phyloP scores from a whole-genome alignment of 208 protist species.

The Acanthamoeba sp. region DNA sequence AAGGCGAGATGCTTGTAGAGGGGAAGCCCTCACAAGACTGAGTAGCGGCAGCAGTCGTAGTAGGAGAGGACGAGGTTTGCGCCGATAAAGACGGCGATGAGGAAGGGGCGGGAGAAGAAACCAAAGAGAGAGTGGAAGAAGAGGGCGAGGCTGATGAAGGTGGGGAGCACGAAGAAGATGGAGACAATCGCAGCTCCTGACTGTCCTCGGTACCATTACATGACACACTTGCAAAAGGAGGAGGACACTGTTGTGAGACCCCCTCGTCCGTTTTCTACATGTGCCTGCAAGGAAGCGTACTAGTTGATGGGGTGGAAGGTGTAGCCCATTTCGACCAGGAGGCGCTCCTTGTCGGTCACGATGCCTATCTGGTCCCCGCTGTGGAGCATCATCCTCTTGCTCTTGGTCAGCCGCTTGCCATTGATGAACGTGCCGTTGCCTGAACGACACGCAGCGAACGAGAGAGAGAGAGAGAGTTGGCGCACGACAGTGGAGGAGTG shows the following conservation, averaged over 20 bases:
- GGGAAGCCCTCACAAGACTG: neutral
- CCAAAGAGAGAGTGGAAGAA: neutral
- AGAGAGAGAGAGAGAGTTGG: neutral
- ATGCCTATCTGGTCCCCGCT: constrained; percentile 21
- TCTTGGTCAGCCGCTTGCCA: constrained; percentile 15
- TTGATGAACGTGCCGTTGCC: constrained; percentile 50
- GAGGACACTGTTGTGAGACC: too few relatives aligned
- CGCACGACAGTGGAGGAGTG: neutral
- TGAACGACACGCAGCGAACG: neutral
- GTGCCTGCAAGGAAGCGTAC: neutral
- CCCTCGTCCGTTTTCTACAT: neutral
- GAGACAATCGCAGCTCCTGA: neutral
- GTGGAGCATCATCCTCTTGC: neutral
- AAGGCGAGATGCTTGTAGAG: neutral
- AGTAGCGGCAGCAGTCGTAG: neutral
- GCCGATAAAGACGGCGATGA: neutral
- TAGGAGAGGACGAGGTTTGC: neutral
- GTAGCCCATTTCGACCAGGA: constrained; percentile 22
- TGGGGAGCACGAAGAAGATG: neutral
- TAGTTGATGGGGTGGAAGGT: constrained; percentile 14
- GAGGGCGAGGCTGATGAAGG: neutral
- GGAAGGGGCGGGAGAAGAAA: neutral
- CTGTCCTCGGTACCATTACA: neutral
- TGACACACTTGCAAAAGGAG: neutral
- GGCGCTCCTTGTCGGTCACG: constrained; percentile 19